Base-by-base conservation (phyloP, 805 yeast genomes). In the Naumovozyma baii region DNA sequence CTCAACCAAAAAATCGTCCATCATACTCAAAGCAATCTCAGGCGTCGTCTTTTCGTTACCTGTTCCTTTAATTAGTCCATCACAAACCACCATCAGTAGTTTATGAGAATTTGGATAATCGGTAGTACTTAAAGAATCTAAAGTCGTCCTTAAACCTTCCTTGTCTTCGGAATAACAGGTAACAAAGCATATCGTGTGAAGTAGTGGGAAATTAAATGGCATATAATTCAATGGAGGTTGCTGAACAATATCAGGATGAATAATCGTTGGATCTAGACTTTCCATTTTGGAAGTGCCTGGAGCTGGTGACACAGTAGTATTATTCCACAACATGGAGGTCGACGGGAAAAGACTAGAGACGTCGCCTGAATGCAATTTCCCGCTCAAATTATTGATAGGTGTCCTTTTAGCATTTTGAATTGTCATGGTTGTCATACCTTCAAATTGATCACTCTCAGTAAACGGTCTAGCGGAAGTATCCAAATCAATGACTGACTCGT, bases 81-180 rank as follows among this genome's bases (percentile, higher is more conserved):
- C 98, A 69, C 97, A 90, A 12, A 90, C 73, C 31, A 88, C 77
- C 39, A 87, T 65, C 31, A 92, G 69, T 45, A 92, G 66, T 59
- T 90, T 92, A 62, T 92, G 97, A 3, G 96, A 84, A 59, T 87
- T 88, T 40, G 97, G 96, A 61, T 83, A 92, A 47, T 86, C 95
- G 1, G 96, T 86, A 1, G 95, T 85, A n/a, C 95, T 84, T 38
- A 92, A 59, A 2, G 97, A 90, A 60, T 92, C 97, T 47, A 90
- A 61, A 0, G 97, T 87, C 1, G 90, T 77, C 52, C 97, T 72
- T 42, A 92, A 62, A 45, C 94, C 95, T 10, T 70, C 81, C 49
- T 76, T 83, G 58, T 86, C 94, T 65, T 92, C 98, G 2, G 96
- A 87, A 57, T 92, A 92, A 55, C 96, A 90, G 1, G 98, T 92